Evolutionary conservation across 768 basidiomycete species (phyloP), one percentile per base, ranked within the genome.

Genomic region (Collybia sordida): DNA sequence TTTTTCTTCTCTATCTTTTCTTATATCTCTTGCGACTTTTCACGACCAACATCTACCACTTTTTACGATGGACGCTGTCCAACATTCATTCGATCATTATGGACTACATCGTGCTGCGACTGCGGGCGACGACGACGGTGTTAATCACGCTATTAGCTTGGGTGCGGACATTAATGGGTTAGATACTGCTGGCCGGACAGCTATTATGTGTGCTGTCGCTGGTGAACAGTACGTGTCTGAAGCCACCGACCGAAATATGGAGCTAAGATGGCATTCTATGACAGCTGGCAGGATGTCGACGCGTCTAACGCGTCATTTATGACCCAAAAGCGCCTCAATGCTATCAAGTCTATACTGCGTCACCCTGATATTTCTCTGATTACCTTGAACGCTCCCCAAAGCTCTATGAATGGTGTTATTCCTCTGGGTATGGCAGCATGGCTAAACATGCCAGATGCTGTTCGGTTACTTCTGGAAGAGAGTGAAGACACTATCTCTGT

Each of bases 341-440:
- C 80, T 38, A 77, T 91, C 49, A 77, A 76, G 48, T 70, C 74
- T 15, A 70, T 90, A 21, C 66, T 83, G 14, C 66, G 63, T 7
- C 83, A 82, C 49, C 75, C 78, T 1, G 73, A 82, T 41, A 76
- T 85, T 11, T 83, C 86, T 8, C 71, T 92, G 12, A 78, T 78
- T 61, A 83, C 86, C 15, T 70, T 92, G 36, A 91, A 92, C 62
- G 81, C 84, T n/a, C 84, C 88, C 0, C 85, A 86, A 45, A 70
- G 72, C 52, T 78, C 81, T 1, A 81, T 86, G 72, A 82, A 81
- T 46, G 87, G 88, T 27, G 86, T 88, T 6, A 86, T 87, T 1
- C 88, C 88, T 9, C 77, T 92, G 14, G 84, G 86, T 3, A 82
- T 89, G 74, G 86, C 88, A 6, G 82, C 88, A 1, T 91, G 88